phyloP scores from a whole-genome alignment of 1,284 basidiomycete species.

The Peniophora sp. region DNA sequence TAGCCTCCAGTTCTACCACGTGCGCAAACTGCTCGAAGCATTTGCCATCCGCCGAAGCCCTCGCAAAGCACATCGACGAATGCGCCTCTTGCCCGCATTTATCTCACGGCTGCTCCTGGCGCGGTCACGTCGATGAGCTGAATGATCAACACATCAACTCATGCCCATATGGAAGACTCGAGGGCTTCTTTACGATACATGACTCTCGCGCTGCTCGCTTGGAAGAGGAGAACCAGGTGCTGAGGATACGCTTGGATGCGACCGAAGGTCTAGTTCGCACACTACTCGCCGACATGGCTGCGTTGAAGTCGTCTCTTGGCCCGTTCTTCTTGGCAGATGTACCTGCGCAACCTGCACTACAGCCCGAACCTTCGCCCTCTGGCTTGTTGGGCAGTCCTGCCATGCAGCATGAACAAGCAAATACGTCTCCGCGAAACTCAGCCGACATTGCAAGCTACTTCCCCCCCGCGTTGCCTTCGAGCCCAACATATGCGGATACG shows the following conservation, averaged over 20 bases:
- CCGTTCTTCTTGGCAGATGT: constrained; percentile 49
- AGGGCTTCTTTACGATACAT: constrained; percentile 48
- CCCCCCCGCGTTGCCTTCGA: background rate
- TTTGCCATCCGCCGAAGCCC: constrained; percentile 24
- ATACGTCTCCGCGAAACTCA: background rate
- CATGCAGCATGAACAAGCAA: background rate
- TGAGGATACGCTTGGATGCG: constrained; percentile 43
- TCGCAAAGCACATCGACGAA: constrained; percentile 23
- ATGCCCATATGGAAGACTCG: constrained; percentile 58
- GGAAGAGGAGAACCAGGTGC: constrained; percentile 50
- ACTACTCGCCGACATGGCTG: constrained; percentile 43
- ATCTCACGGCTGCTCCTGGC: constrained; percentile 48
- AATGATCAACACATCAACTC: constrained; percentile 32
- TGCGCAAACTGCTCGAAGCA: constrained; percentile 34
- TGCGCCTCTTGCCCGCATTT: constrained; percentile 42
- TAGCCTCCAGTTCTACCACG: constrained; percentile 2
- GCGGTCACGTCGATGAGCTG: constrained; percentile 34
- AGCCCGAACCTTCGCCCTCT: background rate
- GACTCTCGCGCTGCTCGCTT: constrained; percentile 36
- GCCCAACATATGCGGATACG: background rate
- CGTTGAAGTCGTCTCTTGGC: constrained; percentile 44
- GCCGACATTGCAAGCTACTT: background rate
- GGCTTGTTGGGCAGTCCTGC: background rate
- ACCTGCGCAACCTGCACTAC: background rate
- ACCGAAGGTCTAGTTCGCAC: constrained; percentile 44